Evolutionary conservation across 306 rosid species (phyloP), one percentile per base, ranked within the genome.

Genomic region (Cicer bijugum): DNA sequence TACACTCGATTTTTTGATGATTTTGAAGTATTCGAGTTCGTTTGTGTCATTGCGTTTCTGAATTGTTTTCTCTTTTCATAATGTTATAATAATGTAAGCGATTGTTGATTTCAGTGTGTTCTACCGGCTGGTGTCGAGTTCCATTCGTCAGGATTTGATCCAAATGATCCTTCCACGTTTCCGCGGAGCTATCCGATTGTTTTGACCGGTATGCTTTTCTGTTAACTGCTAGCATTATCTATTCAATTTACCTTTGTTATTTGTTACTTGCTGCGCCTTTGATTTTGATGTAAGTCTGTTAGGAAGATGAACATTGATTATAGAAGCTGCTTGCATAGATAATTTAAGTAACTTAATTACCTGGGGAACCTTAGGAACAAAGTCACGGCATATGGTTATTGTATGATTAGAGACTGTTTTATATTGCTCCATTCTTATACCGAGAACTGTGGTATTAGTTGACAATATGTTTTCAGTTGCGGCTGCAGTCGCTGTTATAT

Each of bases 111-210:
- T 80, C 92, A 94, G 99, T 91, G 97, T 60, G 99, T 94, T 85
- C 80, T 94, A 65, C 99, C 99, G 9, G 99, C 99, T 64, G 91
- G 99, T n/a, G 89, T 91, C 23, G 88, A 80, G 81, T 87, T 94
- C 77, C 75, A 80, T 70, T 75, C 91, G 3, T 88, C 96, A 0
- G 97, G 99, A 3, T 91, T 73, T 68, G 90, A 89, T 82, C 51
- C 95, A 56, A 82, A 62, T 28, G 92, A 88, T 67, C 83, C 88
- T 39, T 55, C 85, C 64, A 71, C 97, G 12, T 82, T 86, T 86
- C 97, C 99, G 38, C 86, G 95, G 82, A 94, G 91, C 87, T 91
- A 94, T 84, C 97, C 96, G 6, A 94, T 94, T 63, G 97, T 91
- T 82, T 85, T 94, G 74, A 94, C 99, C 1, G 97, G 99, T 94